phyloP scores from a whole-genome alignment of 1,284 basidiomycete genomes.

The Ceratobasidium sp. region DNA sequence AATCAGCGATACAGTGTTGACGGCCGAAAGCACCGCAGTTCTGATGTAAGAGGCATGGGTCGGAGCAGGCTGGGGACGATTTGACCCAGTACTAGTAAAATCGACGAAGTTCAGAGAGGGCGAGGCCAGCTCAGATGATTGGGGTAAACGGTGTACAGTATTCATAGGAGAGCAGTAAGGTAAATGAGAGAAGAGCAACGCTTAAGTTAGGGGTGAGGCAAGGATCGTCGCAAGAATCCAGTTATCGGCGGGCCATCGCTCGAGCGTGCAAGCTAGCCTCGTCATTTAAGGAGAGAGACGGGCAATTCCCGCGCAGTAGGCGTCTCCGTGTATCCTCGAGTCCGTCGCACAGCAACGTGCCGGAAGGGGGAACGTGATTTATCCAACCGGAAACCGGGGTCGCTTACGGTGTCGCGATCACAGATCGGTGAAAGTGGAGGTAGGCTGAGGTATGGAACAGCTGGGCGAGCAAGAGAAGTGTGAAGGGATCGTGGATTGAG shows the following conservation, averaged over 20 bases:
- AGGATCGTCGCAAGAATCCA: background rate
- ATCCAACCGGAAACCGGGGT: background rate
- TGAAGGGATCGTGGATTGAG: no score
- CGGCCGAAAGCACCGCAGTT: background rate
- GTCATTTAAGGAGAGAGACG: background rate
- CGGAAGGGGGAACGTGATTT: conserved; percentile 1
- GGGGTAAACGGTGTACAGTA: background rate
- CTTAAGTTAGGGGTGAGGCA: background rate
- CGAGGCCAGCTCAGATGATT: conserved; percentile 2
- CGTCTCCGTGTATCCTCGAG: background rate
- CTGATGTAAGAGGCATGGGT: background rate
- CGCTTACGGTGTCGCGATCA: background rate
- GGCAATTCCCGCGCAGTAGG: background rate
- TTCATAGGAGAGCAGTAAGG: background rate
- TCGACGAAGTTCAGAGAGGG: background rate
- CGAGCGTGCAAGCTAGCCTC: background rate
- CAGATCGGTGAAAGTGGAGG: no score
- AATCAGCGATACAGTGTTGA: conserved; percentile 6
- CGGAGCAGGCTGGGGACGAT: background rate
- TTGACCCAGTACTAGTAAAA: background rate
- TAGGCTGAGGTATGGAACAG: no score
- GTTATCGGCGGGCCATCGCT: background rate
- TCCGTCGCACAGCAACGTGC: conserved; percentile 1
- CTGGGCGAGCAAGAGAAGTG: no score
- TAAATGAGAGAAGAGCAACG: background rate